Evolutionary conservation across 495 filamentous ascomycete species (phyloP), one percentile per base, ranked within the genome.

Genomic region (Ramalina peruviana): DNA sequence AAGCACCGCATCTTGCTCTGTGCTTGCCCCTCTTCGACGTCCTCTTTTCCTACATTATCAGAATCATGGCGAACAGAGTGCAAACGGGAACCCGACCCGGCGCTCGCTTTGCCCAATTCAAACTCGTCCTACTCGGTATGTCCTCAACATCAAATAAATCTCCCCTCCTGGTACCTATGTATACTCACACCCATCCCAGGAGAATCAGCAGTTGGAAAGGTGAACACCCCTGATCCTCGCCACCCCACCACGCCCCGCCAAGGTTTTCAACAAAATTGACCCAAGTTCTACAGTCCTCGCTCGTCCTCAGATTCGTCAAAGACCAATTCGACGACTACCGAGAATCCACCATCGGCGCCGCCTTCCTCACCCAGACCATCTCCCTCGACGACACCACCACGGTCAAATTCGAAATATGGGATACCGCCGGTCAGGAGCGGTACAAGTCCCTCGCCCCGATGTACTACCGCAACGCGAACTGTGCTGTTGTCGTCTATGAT

Each of bases 301-400:
- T 98, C 62, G 92, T 98, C 4, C 71, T 98, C 61, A 81, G 92
- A 72, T 98, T 98, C 62, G 92, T 98, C 54, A 98, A 98, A 76
- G 92, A 98, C 66, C 92, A 98, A 92, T 98, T 98, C 68, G 92
- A 98, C 72, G 92, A 94, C 64, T 98, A 96, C 72, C 79, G 92
- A 67, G 92, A 98, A 78, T 95, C 88, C 38, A 98, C 92, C 40
- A 98, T 98, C 72, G 92, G 92, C 68, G 92, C 92, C 53, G 92
- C 92, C 55, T 98, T 98, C 79, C 75, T 98, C 56, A 98, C 92
- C 61, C 92, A 98, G 68, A 97, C 92, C 45, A 97, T 97, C 62
- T 85, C 90, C 51, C 80, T 97, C 62, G 92, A 96, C 68, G 92
- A 97, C 62, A 87, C 78, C 64, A 96, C 92, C 53, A 98, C 92